These are phyloP conservation scores for Manihot esculenta DNA, from an alignment of 441 rosid genomes.

Conservation along the genomic window DNA sequence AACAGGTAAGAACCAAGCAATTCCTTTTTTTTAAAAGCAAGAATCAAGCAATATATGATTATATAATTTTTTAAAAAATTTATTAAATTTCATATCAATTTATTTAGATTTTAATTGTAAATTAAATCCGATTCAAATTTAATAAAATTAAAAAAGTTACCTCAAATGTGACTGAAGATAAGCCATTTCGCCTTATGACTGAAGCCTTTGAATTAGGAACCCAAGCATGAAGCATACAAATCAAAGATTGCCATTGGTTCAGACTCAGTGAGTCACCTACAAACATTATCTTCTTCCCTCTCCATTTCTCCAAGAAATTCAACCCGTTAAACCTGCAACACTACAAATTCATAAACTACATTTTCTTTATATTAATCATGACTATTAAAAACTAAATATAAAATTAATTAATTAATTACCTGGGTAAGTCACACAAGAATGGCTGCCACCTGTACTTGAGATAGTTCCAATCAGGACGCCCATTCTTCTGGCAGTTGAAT, in stretches of 20 bases:
- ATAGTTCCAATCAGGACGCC: conserved; percentile 67
- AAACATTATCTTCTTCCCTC: conserved; percentile 56
- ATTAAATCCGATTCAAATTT: too few species aligned
- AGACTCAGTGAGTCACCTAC: conserved; percentile 65
- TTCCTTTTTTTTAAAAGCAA: too few species aligned
- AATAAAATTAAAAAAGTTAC: too few species aligned
- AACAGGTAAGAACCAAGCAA: too few species aligned
- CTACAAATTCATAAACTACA: neutral
- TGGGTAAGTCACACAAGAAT: conserved; percentile 65
- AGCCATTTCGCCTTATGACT: conserved; percentile 11
- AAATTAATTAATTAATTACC: conserved; percentile 44
- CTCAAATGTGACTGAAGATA: conserved; percentile 35
- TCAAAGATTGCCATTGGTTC: conserved; percentile 54
- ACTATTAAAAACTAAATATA: too few species aligned
- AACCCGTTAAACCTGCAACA: conserved; percentile 47
- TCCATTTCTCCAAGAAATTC: conserved; percentile 40
- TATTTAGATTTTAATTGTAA: too few species aligned
- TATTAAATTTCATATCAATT: too few species aligned
- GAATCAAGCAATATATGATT: conserved; percentile 2
- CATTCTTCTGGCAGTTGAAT: conserved; percentile 76
- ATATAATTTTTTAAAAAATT: too few species aligned
- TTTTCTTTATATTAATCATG: too few species aligned
- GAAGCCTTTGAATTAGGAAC: conserved; percentile 40
- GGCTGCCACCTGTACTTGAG: conserved; percentile 92
- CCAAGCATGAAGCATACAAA: conserved; percentile 55